These are phyloP conservation scores for Cyclostephanos tholiformis DNA, from an alignment of 108 stramenopile genomes.

Conservation along the genomic window DNA sequence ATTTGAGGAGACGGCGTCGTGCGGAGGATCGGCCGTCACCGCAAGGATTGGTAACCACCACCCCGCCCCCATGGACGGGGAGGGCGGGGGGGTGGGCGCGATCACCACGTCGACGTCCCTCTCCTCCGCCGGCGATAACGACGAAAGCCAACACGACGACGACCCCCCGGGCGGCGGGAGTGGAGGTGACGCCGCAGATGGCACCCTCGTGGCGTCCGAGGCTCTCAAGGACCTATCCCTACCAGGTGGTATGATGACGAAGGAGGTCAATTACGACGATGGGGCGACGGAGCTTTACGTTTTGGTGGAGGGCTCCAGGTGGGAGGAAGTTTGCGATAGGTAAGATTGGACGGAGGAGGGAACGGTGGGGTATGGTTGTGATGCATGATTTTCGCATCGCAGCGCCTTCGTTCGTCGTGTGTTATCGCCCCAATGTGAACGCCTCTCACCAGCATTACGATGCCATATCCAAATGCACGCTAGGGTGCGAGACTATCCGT, in stretches of 20 bases:
- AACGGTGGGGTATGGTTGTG: too few relatives aligned
- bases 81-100: neutral
- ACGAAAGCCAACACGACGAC: neutral
- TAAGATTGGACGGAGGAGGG: neutral
- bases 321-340: slow-evolving; percentile 56
- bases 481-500: slow-evolving; percentile 33
- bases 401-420: neutral
- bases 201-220: neutral
- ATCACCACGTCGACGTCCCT: neutral
- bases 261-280: slow-evolving; percentile 50
- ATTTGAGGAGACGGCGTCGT: too few relatives aligned
- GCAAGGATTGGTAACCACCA: too few relatives aligned
- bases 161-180: neutral
- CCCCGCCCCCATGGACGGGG: too few relatives aligned
- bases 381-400: too few relatives aligned
- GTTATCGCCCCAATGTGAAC: neutral
- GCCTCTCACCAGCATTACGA: neutral
- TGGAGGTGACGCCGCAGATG: neutral
- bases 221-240: too few relatives aligned
- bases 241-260: neutral
- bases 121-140: neutral
- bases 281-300: slow-evolving; percentile 64
- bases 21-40: too few relatives aligned
- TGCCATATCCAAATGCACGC: neutral
- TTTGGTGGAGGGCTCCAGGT: slow-evolving; percentile 56